Percentiles rank a stretch among this genome's conserved stretches.
These are phyloP conservation scores for Perkinsus chesapeaki DNA, from an alignment of 169 alveolate genomes.

Conservation along the genomic window DNA sequence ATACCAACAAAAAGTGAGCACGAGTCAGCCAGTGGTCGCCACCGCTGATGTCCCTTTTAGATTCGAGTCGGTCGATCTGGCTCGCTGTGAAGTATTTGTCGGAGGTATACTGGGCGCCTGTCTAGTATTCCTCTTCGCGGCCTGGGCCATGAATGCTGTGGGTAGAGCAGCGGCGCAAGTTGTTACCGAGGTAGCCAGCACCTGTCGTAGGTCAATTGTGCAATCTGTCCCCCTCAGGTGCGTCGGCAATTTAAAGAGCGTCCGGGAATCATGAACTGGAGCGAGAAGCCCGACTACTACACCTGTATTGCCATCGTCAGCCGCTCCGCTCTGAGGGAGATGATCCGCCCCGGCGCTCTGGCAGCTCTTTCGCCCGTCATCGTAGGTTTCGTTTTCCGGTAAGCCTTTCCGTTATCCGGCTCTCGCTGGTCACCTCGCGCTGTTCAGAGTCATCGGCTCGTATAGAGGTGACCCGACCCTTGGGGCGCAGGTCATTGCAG, in stretches of 20 bases:
- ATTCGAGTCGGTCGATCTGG: conserved; percentile 37
- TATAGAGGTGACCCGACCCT: conserved; percentile 24
- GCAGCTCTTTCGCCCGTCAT: conserved; percentile 49
- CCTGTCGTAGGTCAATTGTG: background rate
- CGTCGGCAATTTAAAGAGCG: conserved; percentile 56
- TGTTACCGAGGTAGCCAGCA: conserved; percentile 43
- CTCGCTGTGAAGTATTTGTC: conserved; percentile 57
- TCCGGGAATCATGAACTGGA: conserved; percentile 51
- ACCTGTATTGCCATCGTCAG: conserved; percentile 66
- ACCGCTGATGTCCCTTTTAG: background rate
- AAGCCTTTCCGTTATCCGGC: conserved; percentile 39
- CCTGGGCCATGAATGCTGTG: conserved; percentile 63
- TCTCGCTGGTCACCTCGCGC: background rate
- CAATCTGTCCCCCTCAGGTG: conserved; percentile 19
- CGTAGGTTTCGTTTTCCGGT: conserved; percentile 59
- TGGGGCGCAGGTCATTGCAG: conserved; percentile 61
- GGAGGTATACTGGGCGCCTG: conserved; percentile 68
- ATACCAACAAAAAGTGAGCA: background rate
- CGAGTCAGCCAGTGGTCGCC: background rate
- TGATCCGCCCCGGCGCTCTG: conserved; percentile 64
- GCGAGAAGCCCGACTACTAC: conserved; percentile 68
- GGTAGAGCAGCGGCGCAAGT: conserved; percentile 71
- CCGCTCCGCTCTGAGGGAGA: conserved; percentile 57
- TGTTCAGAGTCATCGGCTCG: background rate
- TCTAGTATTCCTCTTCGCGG: conserved; percentile 67